Evolutionary conservation across 2,329 filamentous ascomycete genomes (phyloP).

Genomic region (Teratosphaeriaceae sp.): DNA sequence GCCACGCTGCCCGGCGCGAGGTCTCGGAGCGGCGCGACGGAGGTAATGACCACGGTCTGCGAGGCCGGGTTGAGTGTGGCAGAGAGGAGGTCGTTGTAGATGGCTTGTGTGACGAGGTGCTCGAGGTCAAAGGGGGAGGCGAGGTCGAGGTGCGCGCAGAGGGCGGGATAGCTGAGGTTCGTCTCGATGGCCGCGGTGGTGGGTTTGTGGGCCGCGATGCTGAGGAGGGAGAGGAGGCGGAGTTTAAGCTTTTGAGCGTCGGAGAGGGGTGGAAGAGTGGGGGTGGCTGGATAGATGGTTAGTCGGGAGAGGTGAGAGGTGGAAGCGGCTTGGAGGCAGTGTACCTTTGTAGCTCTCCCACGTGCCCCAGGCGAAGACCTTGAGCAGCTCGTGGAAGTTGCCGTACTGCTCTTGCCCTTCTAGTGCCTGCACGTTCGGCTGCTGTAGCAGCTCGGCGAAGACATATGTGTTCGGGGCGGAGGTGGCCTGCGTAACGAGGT

Average conservation of each 20-base stretch:
- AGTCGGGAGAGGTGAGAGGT: too few relatives aligned
- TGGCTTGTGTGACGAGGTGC: conserved; percentile 75
- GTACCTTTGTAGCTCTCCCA: conserved; percentile 67
- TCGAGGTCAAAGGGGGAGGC: conserved; percentile 65
- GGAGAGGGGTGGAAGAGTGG: conserved; percentile 61
- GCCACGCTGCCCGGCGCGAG: conserved; percentile 67
- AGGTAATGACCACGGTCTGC: conserved; percentile 67
- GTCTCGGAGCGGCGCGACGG: conserved; percentile 80
- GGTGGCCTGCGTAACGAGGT: conserved; percentile 81
- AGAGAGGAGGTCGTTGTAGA: conserved; percentile 76
- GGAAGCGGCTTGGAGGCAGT: not conserved
- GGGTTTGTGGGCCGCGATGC: conserved; percentile 58
- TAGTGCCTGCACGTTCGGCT: conserved; percentile 71
- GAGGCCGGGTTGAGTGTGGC: conserved; percentile 77
- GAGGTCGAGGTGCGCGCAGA: conserved; percentile 63
- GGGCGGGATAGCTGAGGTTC: conserved; percentile 62
- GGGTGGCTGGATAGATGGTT: conserved; percentile 33
- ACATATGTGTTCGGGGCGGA: conserved; percentile 85
- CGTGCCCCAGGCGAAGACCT: conserved; percentile 90
- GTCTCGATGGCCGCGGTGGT: conserved; percentile 38
- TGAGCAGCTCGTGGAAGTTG: conserved; percentile 62
- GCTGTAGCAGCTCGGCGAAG: conserved; percentile 86
- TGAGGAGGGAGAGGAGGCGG: conserved; percentile 80
- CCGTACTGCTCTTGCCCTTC: conserved; percentile 55
- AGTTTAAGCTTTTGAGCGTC: conserved; percentile 75